Base-by-base conservation (phyloP, 2,329 filamentous ascomycete genomes). In the Hansfordia pulvinata region DNA sequence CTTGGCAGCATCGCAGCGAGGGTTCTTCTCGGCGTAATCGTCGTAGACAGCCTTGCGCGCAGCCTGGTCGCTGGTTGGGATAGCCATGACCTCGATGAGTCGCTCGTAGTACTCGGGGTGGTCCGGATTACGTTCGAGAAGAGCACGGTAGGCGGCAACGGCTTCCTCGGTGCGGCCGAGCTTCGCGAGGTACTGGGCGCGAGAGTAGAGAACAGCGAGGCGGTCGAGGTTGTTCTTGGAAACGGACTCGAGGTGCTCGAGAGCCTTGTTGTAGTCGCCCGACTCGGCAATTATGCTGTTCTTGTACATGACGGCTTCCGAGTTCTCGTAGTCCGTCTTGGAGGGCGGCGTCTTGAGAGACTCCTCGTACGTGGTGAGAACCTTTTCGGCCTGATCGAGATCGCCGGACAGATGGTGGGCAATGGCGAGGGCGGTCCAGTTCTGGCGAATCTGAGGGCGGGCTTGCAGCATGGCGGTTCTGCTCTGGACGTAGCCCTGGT, bases 391-490 rank as follows among this genome's bases (percentile, higher is more conserved):
- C 43, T 90, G 80, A 23, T 65, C 56, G 34, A 90, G 62, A 46
- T 93, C 81, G 2, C 88, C 90, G n/a, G 76, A 69, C 27, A 98
- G 64, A 45, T 98, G 90, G 49, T 93, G 75, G 19, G 88, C 90
- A 30, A 96, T 80, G 20, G 90, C 90, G 33, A 98, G 60, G n/a
- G 84, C 90, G 4, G 90, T 96, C 92, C 92, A 98, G 55, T 88
- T 94, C 57, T 92, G 83, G 39, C 92, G 71, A 33, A 90, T 47
- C 37, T 76, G 72, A 2, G 90, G 81, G 32, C 81, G 74, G 23
- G 81, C 74, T 50, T 90, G 78, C 37, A 98, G 66, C 78, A 98
- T 96, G 30, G 76, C 66, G 35, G 71, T 77, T 40, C 90, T 72
- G 56, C 84, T 96, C 52, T 88, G 77, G 37, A 94, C 73, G 49